Conservation (phyloP, 331 rosid genomes). For the Pyrus hybrid region DNA sequence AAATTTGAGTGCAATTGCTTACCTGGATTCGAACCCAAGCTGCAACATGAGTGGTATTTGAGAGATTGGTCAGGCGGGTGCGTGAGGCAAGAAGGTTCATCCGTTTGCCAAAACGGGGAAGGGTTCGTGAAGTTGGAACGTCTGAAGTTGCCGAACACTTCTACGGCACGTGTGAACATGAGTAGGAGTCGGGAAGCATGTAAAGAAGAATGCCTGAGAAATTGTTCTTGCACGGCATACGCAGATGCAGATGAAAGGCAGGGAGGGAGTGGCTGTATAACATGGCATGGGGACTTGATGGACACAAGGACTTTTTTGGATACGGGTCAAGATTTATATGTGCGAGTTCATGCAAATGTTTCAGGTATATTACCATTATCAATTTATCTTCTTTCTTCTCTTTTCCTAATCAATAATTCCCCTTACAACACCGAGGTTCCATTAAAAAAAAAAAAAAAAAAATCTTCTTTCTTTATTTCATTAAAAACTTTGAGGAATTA, state of each 20-base stretch:
- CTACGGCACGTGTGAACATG: conserved; percentile 7
- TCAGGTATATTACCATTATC: conserved; percentile 12
- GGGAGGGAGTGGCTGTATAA: conserved; percentile 34
- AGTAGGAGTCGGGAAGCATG: conserved; percentile 28
- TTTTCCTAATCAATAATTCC: neutral
- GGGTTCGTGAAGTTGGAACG: conserved; percentile 30
- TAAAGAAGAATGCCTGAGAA: conserved; percentile 25
- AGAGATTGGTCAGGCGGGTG: conserved; percentile 41
- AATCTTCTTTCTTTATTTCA: neutral
- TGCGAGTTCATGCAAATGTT: conserved; percentile 40
- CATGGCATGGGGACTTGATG: conserved; percentile 42
- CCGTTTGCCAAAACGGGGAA: conserved; percentile 33
- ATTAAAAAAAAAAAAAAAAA: too few species aligned
- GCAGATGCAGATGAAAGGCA: conserved; percentile 19
- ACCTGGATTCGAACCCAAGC: conserved; percentile 58
- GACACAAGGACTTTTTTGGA: conserved; percentile 18
- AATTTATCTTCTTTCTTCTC: neutral
- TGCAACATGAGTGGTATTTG: conserved; percentile 26
- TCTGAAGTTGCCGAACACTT: conserved; percentile 37
- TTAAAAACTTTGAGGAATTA: neutral
- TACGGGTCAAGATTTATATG: conserved; percentile 32
- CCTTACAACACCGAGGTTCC: too few species aligned
- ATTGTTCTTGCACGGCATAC: conserved; percentile 51
- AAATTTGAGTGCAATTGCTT: conserved; percentile 36
- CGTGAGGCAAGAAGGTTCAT: conserved; percentile 3